These are phyloP conservation scores for Gamsiella multidivaricata DNA, from an alignment of 192 early-diverging fungal genomes.

Conservation along the genomic window DNA sequence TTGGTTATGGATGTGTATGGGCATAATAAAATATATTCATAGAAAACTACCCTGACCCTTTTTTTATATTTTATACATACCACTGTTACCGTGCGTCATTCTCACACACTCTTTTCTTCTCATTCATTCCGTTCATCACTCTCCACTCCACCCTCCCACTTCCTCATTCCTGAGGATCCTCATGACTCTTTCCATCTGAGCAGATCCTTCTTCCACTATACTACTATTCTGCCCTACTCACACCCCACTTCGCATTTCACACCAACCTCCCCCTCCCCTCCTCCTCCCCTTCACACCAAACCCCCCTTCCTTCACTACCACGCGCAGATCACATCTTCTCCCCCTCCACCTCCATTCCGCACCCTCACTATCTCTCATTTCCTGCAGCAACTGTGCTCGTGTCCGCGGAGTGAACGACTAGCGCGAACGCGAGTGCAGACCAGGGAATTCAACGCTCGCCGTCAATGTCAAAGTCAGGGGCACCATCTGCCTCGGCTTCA, in stretches of 20 bases:
- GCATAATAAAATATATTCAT: too few species aligned
- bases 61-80: too few species aligned
- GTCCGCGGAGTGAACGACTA: not conserved
- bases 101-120: conserved; percentile 1
- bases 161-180: not conserved
- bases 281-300: not conserved
- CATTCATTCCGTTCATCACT: too few species aligned
- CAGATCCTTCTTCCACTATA: not conserved
- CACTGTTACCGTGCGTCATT: too few species aligned
- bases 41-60: too few species aligned
- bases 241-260: too few species aligned
- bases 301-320: not conserved
- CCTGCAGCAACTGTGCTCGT: not conserved
- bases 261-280: not conserved
- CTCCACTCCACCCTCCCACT: not conserved
- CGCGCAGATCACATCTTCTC: not conserved
- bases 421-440: not conserved
- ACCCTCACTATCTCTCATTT: not conserved
- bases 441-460: too few species aligned
- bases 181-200: conserved; percentile 4
- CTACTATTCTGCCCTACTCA: too few species aligned
- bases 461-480: conserved; percentile 45
- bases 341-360: not conserved
- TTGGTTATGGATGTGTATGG: too few species aligned
- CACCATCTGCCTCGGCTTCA: conserved; percentile 25